Evolutionary conservation across 1,284 basidiomycete genomes (phyloP).

Genomic region (Phellopilus nigrolimitatus): DNA sequence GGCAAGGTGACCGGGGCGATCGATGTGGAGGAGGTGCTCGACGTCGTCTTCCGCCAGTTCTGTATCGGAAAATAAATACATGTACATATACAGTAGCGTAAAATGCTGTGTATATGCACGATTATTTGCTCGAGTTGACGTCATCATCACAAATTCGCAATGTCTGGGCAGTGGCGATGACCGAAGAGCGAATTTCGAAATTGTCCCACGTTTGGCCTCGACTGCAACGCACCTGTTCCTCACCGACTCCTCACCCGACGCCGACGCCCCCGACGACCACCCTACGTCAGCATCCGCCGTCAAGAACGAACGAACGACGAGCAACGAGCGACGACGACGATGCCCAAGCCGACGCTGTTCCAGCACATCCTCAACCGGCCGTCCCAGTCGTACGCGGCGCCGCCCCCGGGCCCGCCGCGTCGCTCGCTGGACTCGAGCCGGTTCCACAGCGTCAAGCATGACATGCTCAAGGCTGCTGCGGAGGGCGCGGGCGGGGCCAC

Average conservation of each 20-base stretch:
- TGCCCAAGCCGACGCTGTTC: constrained; percentile 54
- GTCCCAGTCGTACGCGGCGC: constrained; percentile 48
- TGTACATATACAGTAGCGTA: background rate
- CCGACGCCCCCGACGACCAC: background rate
- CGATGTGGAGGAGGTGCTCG: constrained; percentile 75
- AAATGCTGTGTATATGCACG: too few relatives aligned
- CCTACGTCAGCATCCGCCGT: background rate
- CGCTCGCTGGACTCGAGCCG: constrained; percentile 29
- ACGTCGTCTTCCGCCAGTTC: constrained; percentile 77
- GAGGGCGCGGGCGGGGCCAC: background rate
- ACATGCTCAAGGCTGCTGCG: constrained; percentile 14
- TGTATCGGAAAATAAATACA: constrained; percentile 74
- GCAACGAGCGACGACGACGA: constrained; percentile 22
- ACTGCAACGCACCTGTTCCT: background rate
- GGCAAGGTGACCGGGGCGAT: constrained; percentile 74
- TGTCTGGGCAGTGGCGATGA: too few relatives aligned
- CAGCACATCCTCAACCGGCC: constrained; percentile 53
- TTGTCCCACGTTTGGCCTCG: background rate
- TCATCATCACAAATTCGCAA: too few relatives aligned
- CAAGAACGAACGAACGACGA: background rate
- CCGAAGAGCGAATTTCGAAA: background rate
- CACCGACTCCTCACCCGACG: background rate
- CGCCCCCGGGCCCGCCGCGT: constrained; percentile 27
- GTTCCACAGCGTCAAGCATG: constrained; percentile 22
- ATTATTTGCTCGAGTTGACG: too few relatives aligned